Evolutionary conservation across 768 basidiomycete species (phyloP).

Genomic region (Strobilomyces echinocephalus): DNA sequence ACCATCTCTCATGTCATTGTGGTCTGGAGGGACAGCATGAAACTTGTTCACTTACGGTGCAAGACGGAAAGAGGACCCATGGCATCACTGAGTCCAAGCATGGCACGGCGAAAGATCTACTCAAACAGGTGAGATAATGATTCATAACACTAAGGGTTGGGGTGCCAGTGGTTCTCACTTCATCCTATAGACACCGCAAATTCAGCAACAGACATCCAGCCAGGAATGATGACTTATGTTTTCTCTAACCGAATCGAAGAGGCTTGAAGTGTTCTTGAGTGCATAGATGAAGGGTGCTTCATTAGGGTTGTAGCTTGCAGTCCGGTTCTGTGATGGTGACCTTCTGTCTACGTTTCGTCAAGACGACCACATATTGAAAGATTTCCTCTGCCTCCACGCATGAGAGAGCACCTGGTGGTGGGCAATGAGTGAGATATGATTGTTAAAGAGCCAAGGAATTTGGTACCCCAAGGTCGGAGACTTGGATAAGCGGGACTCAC

Average conservation of each 20-base stretch:
- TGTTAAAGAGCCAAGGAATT: no score
- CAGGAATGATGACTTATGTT: slow-evolving; percentile 12
- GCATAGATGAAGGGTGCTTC: slow-evolving; percentile 22
- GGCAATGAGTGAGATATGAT: slow-evolving; percentile 30
- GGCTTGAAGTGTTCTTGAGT: slow-evolving; percentile 10
- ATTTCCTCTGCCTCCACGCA: slow-evolving; percentile 8
- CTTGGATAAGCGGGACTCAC: no score
- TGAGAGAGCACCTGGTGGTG: slow-evolving; percentile 8
- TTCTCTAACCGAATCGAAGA: slow-evolving; percentile 22
- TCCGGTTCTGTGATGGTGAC: slow-evolving; percentile 24
- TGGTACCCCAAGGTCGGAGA: no score
- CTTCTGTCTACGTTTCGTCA: slow-evolving; percentile 24
- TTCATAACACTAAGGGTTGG: neutral
- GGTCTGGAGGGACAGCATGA: slow-evolving; percentile 75
- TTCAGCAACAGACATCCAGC: neutral
- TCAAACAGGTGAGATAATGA: neutral
- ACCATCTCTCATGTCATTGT: slow-evolving; percentile 80
- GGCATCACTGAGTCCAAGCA: slow-evolving; percentile 17
- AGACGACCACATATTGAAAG: slow-evolving; percentile 7
- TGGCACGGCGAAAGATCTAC: slow-evolving; percentile 23
- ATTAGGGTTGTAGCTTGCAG: slow-evolving; percentile 16
- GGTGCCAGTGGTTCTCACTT: slow-evolving; percentile 7
- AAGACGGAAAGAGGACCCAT: slow-evolving; percentile 24
- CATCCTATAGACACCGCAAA: neutral
- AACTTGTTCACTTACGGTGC: slow-evolving; percentile 13